Percentiles rank a stretch among this genome's conserved stretches.
Conservation (phyloP, 345 rosid species). For the Microcos paniculata region DNA sequence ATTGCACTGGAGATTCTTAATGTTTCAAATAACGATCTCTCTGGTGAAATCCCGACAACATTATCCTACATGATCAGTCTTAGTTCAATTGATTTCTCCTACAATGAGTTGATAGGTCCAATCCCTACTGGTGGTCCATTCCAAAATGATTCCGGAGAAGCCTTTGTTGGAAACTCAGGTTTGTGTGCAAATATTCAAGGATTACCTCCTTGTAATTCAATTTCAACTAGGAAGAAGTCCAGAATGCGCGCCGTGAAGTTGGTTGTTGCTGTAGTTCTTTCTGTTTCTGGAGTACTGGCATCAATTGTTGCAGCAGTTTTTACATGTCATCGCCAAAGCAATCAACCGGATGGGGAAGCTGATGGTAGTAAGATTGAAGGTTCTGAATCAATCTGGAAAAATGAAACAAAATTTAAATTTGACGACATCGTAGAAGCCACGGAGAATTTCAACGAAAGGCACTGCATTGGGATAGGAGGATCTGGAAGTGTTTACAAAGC, state of each 20-base stretch:
- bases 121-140: constrained; percentile 44
- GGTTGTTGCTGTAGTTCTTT: constrained; percentile 36
- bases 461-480: constrained; percentile 70
- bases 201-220: constrained; percentile 35
- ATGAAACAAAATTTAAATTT: constrained; percentile 54
- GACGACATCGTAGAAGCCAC: constrained; percentile 59
- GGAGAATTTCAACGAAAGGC: constrained; percentile 41
- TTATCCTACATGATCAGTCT: constrained; percentile 50
- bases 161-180: constrained; percentile 48
- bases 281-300: constrained; percentile 30
- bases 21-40: constrained; percentile 13
- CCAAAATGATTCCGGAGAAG: constrained; percentile 33
- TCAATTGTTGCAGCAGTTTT: constrained; percentile 8
- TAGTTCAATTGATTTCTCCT: constrained; percentile 45
- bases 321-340: constrained; percentile 5
- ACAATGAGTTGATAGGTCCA: constrained; percentile 48
- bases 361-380: constrained; percentile 6
- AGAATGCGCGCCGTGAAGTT: constrained; percentile 19
- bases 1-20: too few species aligned
- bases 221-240: constrained; percentile 21
- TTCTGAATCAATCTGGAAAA: constrained; percentile 54
- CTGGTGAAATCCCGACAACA: constrained; percentile 49
- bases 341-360: constrained; percentile 32
- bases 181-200: constrained; percentile 55
- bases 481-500: constrained; percentile 68